phyloP scores from a whole-genome alignment of 108 stramenopile species.

The Nannochloropsis gaditana region DNA sequence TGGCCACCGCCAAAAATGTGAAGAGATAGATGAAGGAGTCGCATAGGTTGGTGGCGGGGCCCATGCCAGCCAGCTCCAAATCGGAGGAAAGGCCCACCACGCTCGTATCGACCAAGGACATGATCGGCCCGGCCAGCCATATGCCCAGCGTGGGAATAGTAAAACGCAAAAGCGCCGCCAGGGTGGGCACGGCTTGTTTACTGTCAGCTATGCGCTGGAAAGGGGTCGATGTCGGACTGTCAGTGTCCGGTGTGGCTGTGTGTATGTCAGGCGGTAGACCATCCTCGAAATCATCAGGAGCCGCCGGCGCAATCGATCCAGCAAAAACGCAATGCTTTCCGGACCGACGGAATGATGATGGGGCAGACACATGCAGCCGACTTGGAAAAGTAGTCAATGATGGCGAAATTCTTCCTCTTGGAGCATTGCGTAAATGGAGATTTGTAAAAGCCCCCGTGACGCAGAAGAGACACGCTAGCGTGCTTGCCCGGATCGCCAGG shows the following conservation, averaged over 20 bases:
- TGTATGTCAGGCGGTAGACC: too few relatives aligned
- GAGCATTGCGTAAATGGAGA: too few relatives aligned
- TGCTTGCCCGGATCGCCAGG: too few relatives aligned
- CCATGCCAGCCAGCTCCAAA: slow-evolving; percentile 77
- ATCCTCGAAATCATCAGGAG: too few relatives aligned
- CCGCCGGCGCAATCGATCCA: too few relatives aligned
- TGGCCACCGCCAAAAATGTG: slow-evolving; percentile 79
- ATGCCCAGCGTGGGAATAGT: slow-evolving; percentile 52
- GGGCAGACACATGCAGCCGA: too few relatives aligned
- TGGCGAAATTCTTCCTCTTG: too few relatives aligned
- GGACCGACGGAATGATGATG: too few relatives aligned
- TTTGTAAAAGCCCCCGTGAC: too few relatives aligned
- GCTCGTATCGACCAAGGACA: slow-evolving; percentile 84
- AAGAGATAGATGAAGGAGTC: slow-evolving; percentile 71
- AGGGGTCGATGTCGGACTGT: background rate
- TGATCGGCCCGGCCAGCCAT: slow-evolving; percentile 79
- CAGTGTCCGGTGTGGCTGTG: background rate
- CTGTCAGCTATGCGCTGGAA: background rate
- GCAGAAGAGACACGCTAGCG: too few relatives aligned
- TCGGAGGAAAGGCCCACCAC: slow-evolving; percentile 64
- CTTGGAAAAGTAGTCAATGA: too few relatives aligned
- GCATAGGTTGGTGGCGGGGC: slow-evolving; percentile 82
- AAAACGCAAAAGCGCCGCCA: slow-evolving; percentile 35
- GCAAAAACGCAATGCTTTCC: too few relatives aligned
- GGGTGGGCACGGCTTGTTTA: background rate